Evolutionary conservation across 2,329 filamentous ascomycete genomes (phyloP).

Genomic region (Colletotrichum aenigma): DNA sequence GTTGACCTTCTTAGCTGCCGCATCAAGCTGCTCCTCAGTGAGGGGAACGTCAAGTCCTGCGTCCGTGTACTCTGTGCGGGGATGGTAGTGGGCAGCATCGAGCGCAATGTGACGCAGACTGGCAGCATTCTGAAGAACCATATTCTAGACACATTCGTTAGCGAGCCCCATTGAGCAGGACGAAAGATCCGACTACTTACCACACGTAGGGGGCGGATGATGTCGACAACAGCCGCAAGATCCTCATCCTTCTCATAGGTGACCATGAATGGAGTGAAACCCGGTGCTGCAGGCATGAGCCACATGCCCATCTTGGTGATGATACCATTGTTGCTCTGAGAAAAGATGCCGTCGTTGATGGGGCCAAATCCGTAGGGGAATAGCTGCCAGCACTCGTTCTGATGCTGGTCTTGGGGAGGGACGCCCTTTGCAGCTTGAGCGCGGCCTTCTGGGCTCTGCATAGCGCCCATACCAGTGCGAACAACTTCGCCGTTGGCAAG

Average conservation of each 20-base stretch:
- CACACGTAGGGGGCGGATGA: conserved; percentile 34
- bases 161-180: not conserved
- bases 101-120: conserved; percentile 46
- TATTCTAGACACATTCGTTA: not conserved
- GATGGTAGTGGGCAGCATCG: conserved; percentile 42
- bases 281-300: conserved; percentile 37
- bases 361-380: conserved; percentile 45
- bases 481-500: conserved; percentile 48
- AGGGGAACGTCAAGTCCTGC: conserved; percentile 27
- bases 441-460: conserved; percentile 34
- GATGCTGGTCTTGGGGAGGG: conserved; percentile 29
- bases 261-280: conserved; percentile 42
- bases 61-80: conserved; percentile 28
- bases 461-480: conserved; percentile 51
- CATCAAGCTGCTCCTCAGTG: conserved; percentile 41
- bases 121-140: conserved; percentile 49
- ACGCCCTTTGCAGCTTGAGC: conserved; percentile 38
- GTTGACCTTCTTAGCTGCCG: conserved; percentile 39
- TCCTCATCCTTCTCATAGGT: conserved; percentile 41
- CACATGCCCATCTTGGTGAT: conserved; percentile 59
- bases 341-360: conserved; percentile 50
- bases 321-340: conserved; percentile 56
- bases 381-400: conserved; percentile 34
- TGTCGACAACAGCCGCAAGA: conserved; percentile 37
- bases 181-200: not conserved